Conservation (phyloP, 306 rosid genomes). For the Medicago truncatula region DNA sequence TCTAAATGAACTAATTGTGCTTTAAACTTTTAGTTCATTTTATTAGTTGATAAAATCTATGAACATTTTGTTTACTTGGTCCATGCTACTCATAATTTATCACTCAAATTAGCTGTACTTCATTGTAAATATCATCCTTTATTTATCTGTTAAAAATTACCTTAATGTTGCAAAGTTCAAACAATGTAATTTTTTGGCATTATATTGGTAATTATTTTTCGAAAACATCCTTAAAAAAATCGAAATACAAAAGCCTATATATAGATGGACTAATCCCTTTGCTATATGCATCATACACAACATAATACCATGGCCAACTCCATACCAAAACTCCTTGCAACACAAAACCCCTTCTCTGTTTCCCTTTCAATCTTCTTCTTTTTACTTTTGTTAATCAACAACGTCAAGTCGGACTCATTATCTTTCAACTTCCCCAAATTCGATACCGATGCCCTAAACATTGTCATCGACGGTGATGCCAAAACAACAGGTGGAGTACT, state of each 20-base stretch:
- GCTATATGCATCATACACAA: conserved; percentile 24
- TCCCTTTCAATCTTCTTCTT: background rate
- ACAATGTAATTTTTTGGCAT: background rate
- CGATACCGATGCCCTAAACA: background rate
- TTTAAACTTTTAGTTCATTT: background rate
- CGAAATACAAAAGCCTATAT: conserved; percentile 13
- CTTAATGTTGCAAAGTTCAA: too few species aligned
- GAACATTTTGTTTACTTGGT: background rate
- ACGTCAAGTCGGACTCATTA: conserved; percentile 34
- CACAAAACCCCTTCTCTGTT: background rate
- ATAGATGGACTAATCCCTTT: background rate
- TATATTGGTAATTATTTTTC: too few species aligned
- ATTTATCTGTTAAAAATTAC: background rate
- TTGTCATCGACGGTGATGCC: conserved; percentile 1
- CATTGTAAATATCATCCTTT: background rate
- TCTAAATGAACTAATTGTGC: too few species aligned
- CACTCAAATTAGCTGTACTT: background rate
- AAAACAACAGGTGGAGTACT: background rate
- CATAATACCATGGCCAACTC: conserved; percentile 33
- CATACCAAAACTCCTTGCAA: background rate
- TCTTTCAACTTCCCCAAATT: conserved; percentile 23
- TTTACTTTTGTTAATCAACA: background rate
- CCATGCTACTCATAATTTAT: background rate
- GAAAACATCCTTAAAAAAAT: too few species aligned
- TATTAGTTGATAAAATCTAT: background rate